A percentile compares a stretch with the other conserved stretches of the same genome.
Evolutionary conservation across 169 alveolate genomes (phyloP).

Genomic region (Eimeria falciformis): DNA sequence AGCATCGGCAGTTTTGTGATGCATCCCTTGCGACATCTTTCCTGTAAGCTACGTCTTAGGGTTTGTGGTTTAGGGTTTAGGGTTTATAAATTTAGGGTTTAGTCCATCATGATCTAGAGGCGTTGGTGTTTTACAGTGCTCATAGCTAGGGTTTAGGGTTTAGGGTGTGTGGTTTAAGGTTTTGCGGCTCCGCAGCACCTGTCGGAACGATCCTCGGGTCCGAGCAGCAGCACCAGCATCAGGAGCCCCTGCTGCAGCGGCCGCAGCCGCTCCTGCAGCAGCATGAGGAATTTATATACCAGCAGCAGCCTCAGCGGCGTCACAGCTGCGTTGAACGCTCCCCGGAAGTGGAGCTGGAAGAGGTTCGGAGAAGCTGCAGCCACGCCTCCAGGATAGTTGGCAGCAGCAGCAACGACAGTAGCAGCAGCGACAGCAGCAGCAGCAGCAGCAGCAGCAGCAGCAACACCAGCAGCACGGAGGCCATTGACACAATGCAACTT

Average conservation of each 20-base stretch:
- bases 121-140: not conserved
- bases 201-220: not conserved
- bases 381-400: not conserved
- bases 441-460: slow-evolving; percentile 1
- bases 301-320: slow-evolving; percentile 5
- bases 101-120: not conserved
- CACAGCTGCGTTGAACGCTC: not conserved
- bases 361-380: slow-evolving; percentile 6
- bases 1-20: not conserved
- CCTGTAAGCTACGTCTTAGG: not conserved
- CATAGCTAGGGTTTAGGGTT: not conserved
- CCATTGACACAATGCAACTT: not conserved
- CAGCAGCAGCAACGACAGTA: not conserved
- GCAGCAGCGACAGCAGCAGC: not conserved
- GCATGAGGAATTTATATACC: not conserved
- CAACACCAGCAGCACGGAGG: not conserved
- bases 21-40: not conserved
- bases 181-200: slow-evolving; percentile 44
- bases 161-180: not conserved
- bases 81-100: not conserved
- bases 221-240: not conserved
- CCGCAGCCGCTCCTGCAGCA: slow-evolving; percentile 21
- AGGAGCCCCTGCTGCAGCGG: not conserved
- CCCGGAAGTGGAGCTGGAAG: not conserved
- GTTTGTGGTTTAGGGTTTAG: slow-evolving; percentile 24